These are phyloP conservation scores for Penicillium verrucosum DNA, from an alignment of 2,329 filamentous ascomycete genomes.

Conservation along the genomic window DNA sequence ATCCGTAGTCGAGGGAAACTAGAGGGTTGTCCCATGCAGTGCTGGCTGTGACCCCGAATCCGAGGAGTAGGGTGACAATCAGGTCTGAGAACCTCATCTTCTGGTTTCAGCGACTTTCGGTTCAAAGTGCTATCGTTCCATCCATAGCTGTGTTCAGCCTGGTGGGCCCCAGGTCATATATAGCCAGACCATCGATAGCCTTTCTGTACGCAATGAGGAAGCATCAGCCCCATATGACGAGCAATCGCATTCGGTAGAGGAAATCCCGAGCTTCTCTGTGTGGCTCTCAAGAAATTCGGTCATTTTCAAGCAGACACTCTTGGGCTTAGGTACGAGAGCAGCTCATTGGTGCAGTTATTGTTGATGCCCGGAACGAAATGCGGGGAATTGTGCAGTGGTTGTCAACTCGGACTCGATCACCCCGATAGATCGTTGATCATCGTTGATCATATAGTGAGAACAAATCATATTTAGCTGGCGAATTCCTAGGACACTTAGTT, in stretches of 20 bases:
- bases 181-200: background rate
- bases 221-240: background rate
- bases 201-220: background rate
- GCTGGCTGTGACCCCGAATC: constrained; percentile 3
- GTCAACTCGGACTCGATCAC: constrained; percentile 15
- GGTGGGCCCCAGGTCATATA: background rate
- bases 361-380: constrained; percentile 16
- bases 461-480: too few species aligned
- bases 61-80: constrained; percentile 3
- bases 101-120: background rate
- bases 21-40: constrained; percentile 34
- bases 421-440: constrained; percentile 5
- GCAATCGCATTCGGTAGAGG: background rate
- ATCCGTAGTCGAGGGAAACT: constrained; percentile 49
- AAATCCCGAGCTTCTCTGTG: background rate
- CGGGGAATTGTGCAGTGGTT: constrained; percentile 5
- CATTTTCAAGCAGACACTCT: background rate
- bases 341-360: constrained; percentile 31
- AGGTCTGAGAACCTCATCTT: constrained; percentile 5
- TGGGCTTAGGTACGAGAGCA: background rate
- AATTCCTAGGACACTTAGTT: background rate
- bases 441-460: background rate
- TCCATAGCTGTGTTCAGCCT: background rate
- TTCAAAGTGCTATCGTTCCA: background rate
- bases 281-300: background rate